A percentile compares a stretch with the other conserved stretches of the same genome.
phyloP scores from a whole-genome alignment of 257 asterid species.

The Jacaranda copaia region DNA sequence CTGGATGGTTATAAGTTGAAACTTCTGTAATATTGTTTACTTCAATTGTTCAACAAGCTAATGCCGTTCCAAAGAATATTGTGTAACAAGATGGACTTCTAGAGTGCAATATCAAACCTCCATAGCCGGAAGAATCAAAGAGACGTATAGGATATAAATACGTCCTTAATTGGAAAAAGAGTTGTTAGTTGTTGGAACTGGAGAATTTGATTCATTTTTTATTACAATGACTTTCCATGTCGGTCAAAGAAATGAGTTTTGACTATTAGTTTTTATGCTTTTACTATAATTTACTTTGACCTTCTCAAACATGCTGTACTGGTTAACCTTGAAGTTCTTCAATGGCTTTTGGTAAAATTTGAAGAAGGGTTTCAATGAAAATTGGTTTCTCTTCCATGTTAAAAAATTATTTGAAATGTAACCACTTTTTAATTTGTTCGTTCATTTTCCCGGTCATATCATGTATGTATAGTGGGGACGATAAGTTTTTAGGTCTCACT shows the following conservation, averaged over 20 bases:
- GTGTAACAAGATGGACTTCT: conserved; percentile 1
- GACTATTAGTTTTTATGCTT: not conserved
- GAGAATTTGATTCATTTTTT: not conserved
- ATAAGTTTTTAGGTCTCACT: not conserved
- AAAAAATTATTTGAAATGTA: not conserved
- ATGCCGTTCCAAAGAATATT: not conserved
- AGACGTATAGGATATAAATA: not conserved
- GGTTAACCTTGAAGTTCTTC: not conserved
- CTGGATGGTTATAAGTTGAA: not conserved
- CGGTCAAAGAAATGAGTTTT: conserved; percentile 18
- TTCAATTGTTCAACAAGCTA: not conserved
- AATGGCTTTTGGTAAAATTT: conserved; percentile 7
- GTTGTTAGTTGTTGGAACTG: conserved; percentile 18
- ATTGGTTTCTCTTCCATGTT: conserved; percentile 9
- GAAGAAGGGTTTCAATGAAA: not conserved
- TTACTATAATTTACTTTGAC: not conserved
- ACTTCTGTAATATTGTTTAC: not conserved
- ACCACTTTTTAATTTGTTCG: conserved; percentile 26
- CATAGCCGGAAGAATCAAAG: conserved; percentile 13
- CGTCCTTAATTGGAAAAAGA: conserved; percentile 11
- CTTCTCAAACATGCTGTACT: conserved; percentile 1
- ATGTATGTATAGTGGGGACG: not conserved
- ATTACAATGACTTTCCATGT: not conserved
- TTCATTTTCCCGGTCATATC: not conserved
- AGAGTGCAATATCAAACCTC: not conserved